Percentiles rank a stretch among this genome's conserved stretches.
These are phyloP conservation scores for Beauveria rudraprayagi DNA, from an alignment of 2,329 filamentous ascomycete genomes.

Conservation along the genomic window DNA sequence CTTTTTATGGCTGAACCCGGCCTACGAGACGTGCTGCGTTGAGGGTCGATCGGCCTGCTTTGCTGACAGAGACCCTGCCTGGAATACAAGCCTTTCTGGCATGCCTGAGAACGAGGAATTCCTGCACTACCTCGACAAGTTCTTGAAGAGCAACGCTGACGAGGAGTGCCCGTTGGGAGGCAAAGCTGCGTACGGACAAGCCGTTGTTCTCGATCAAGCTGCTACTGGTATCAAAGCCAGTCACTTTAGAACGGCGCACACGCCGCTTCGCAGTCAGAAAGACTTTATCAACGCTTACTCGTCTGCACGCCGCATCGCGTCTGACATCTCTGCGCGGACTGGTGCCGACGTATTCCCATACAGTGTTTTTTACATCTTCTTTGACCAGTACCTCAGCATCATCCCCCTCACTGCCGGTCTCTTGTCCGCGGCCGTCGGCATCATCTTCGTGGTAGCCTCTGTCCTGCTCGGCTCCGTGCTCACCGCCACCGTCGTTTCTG, in stretches of 20 bases:
- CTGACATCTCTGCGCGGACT: constrained; percentile 63
- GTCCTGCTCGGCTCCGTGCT: constrained; percentile 74
- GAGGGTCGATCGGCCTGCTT: constrained; percentile 71
- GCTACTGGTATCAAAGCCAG: constrained; percentile 65
- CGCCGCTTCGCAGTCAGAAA: constrained; percentile 74
- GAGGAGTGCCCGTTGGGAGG: constrained; percentile 83
- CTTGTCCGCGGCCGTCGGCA: constrained; percentile 71
- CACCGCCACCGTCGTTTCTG: constrained; percentile 74
- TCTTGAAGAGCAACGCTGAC: constrained; percentile 71
- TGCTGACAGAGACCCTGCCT: constrained; percentile 63
- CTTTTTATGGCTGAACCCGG: constrained; percentile 91
- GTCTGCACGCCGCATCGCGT: constrained; percentile 78
- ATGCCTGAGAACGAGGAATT: constrained; percentile 96
- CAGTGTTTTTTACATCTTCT: constrained; percentile 97
- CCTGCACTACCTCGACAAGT: constrained; percentile 73
- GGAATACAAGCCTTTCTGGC: constrained; percentile 82
- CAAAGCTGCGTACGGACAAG: constrained; percentile 76
- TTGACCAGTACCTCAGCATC: constrained; percentile 90
- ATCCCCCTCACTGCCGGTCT: constrained; percentile 71
- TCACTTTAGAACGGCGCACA: constrained; percentile 88
- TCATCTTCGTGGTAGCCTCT: constrained; percentile 75
- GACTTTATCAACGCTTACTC: constrained; percentile 92
- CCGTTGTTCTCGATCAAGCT: constrained; percentile 68
- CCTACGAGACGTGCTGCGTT: constrained; percentile 62
- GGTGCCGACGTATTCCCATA: constrained; percentile 87